Conservation (phyloP, 768 basidiomycete species). For the Leucocoprinus leucothites region DNA sequence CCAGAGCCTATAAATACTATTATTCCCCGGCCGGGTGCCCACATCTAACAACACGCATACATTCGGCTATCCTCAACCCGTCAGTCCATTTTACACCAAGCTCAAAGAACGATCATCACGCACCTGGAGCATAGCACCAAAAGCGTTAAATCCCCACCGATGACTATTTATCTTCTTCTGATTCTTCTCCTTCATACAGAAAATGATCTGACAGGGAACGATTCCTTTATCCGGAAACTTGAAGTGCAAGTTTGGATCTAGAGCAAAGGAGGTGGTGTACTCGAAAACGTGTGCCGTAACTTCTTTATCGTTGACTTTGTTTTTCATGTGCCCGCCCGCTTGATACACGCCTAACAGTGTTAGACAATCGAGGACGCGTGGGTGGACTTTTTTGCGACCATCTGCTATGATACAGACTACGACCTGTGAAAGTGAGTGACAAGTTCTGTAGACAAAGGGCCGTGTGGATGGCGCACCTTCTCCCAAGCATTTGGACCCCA, state of each 20-base stretch:
- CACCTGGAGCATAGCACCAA: conserved; percentile 78
- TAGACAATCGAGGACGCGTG: conserved; percentile 83
- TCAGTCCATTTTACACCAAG: background rate
- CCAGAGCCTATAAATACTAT: conserved; percentile 93
- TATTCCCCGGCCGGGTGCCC: conserved; percentile 85
- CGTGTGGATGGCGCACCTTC: conserved; percentile 50
- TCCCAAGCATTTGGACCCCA: conserved; percentile 98
- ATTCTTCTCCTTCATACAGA: conserved; percentile 90
- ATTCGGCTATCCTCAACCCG: conserved; percentile 56
- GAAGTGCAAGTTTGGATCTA: conserved; percentile 80
- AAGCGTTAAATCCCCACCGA: conserved; percentile 97
- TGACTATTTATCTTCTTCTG: conserved; percentile 98
- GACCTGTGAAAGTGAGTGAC: conserved; percentile 44
- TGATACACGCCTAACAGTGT: conserved; percentile 95
- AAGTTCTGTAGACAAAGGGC: background rate
- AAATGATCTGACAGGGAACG: conserved; percentile 91
- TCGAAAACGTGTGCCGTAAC: conserved; percentile 75
- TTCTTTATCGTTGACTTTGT: conserved; percentile 48
- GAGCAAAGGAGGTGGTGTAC: conserved; percentile 77
- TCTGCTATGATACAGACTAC: conserved; percentile 93
- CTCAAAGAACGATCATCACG: conserved; percentile 13
- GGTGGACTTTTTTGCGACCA: conserved; percentile 78
- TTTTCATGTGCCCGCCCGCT: conserved; percentile 46
- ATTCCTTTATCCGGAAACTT: conserved; percentile 90
- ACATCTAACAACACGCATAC: conserved; percentile 93